These are phyloP conservation scores for Gossypium stocksii DNA, from an alignment of 345 rosid genomes.

Conservation along the genomic window DNA sequence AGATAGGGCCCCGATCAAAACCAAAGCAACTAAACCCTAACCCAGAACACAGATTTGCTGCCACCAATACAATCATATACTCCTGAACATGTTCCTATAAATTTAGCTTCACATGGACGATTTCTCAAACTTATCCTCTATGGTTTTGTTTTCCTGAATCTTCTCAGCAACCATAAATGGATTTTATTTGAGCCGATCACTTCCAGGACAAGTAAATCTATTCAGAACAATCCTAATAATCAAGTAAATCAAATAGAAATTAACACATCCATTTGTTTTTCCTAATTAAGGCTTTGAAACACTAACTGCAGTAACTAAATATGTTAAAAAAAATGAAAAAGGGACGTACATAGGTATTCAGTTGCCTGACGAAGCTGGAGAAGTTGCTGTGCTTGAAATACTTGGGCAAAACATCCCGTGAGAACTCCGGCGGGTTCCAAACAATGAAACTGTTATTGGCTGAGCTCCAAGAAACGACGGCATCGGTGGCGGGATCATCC, in stretches of 20 bases:
- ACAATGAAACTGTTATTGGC: slow-evolving; percentile 78
- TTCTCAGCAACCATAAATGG: not conserved
- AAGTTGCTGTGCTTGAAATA: slow-evolving; percentile 89
- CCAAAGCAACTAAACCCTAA: not conserved
- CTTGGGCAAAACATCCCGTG: slow-evolving; percentile 72
- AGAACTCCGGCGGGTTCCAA: slow-evolving; percentile 86
- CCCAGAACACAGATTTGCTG: not conserved
- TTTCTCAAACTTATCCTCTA: not conserved
- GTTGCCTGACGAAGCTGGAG: slow-evolving; percentile 87
- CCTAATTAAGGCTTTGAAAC: not conserved
- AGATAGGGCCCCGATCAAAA: not conserved
- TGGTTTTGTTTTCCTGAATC: not conserved
- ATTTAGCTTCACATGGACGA: not conserved
- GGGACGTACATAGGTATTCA: slow-evolving; percentile 66
- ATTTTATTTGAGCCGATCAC: not conserved
- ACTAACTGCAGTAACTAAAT: not conserved
- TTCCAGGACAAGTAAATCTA: not conserved
- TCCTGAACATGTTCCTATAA: not conserved
- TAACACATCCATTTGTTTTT: not conserved
- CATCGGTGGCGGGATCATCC: slow-evolving; percentile 73
- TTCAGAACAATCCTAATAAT: not conserved
- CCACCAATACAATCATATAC: not conserved
- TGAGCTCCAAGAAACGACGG: slow-evolving; percentile 76
- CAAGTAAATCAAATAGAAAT: not conserved
- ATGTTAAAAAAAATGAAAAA: not conserved